Conservation (phyloP, 495 filamentous ascomycete species). For the Xylaria intraflava region DNA sequence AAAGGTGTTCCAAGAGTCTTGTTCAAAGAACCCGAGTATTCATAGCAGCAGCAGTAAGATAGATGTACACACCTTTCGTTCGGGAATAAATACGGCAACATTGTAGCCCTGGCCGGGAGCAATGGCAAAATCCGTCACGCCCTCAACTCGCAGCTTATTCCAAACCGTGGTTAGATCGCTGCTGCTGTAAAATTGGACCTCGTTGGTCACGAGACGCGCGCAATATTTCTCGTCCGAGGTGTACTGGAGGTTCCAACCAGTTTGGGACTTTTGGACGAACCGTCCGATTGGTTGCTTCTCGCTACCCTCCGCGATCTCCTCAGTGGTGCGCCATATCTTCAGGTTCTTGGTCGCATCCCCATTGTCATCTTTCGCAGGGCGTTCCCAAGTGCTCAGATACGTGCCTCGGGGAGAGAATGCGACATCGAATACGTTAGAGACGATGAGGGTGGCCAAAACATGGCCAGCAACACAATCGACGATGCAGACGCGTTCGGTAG, state of each 20-base stretch:
- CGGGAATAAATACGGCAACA: conserved; percentile 87
- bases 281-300: conserved; percentile 71
- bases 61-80: conserved; percentile 66
- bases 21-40: too few relatives aligned
- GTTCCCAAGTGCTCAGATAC: conserved; percentile 94
- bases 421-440: conserved; percentile 82
- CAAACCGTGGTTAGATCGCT: conserved; percentile 76
- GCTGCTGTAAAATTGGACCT: conserved; percentile 94
- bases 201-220: conserved; percentile 89
- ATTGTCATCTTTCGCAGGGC: conserved; percentile 82
- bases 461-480: conserved; percentile 75
- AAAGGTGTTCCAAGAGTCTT: not conserved
- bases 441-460: conserved; percentile 64
- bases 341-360: conserved; percentile 92
- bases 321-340: conserved; percentile 85
- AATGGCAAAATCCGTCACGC: conserved; percentile 81
- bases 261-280: conserved; percentile 92
- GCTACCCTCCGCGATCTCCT: conserved; percentile 43
- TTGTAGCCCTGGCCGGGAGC: conserved; percentile 82
- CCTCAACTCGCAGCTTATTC: conserved; percentile 92
- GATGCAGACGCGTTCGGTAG: conserved; percentile 77
- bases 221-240: conserved; percentile 87
- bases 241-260: conserved; percentile 97
- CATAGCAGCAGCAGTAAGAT: not conserved
- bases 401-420: conserved; percentile 89